Base-by-base conservation (phyloP, 148 eudicot genomes). In the Fagopyrum esculentum region DNA sequence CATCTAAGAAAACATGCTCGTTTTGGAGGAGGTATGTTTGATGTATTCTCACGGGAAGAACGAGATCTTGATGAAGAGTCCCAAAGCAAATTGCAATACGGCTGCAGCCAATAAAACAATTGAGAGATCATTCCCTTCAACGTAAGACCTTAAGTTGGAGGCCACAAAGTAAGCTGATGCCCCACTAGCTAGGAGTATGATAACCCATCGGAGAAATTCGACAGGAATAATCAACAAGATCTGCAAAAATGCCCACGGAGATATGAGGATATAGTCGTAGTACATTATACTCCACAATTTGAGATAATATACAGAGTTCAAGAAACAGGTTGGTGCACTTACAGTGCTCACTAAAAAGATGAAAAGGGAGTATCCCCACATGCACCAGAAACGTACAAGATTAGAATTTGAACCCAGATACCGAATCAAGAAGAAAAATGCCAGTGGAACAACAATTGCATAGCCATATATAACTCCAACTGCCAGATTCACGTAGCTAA, bases 301-400 rank as follows among this genome's bases (percentile, higher is more conserved):
- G 40, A 35, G 40, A 35, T 35, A 15, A 55, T 15, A 12, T 54
- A 11, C 57, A 15, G 22, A 35, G 60, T 55, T 26, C 68, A 29
- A 26, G 46, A 64, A 13, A 64, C 16, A 64, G 45, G 7, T 30
- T 11, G 40, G 70, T 66, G 70, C 45, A 89, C 96, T 85, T 84
- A 95, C 98, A 51, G 92, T 85, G 78, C 83, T 82, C 71, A 89
- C 81, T 79, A 90, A 73, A 55, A 92, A 86, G 73, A 92, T 81
- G 90, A 86, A 92, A 78, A 95, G 97, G 15, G 99, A 95, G 77
- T 95, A 95, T 77, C 99, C 99, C 97, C 99, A 95, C 90, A 95
- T 85, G 94, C 99, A 95, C 97, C 99, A 95, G 86, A 92, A 90
- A 75, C 89, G 93, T 70, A 95, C 78, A 79, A 95, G 90, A 80